Conservation (phyloP, 2,329 filamentous ascomycete genomes). For the Raffaelea deltoideospora region DNA sequence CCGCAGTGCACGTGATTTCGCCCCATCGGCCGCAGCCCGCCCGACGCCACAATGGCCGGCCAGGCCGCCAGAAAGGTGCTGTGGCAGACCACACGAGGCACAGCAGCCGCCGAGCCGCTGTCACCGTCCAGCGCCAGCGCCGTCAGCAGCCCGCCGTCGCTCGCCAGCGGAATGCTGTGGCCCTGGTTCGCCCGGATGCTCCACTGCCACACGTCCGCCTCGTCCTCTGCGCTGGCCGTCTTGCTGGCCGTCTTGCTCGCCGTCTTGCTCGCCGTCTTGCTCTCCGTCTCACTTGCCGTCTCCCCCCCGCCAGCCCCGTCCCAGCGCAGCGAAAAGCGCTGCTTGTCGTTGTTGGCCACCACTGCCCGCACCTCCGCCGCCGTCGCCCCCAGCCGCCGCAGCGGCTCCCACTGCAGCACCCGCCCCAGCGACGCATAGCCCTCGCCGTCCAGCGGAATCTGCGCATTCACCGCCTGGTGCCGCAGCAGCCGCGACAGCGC, state of each 20-base stretch:
- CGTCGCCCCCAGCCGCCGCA: conserved; percentile 58
- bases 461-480: conserved; percentile 41
- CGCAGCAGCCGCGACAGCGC: conserved; percentile 38
- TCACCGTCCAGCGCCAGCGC: conserved; percentile 54
- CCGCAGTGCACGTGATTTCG: conserved; percentile 87
- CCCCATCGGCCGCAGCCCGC: conserved; percentile 67
- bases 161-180: conserved; percentile 64
- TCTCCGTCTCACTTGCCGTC: background rate
- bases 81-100: conserved; percentile 57
- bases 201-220: conserved; percentile 37
- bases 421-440: conserved; percentile 42
- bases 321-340: conserved; percentile 69
- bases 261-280: no score
- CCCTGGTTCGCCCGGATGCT: conserved; percentile 93
- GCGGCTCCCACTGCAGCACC: conserved; percentile 39
- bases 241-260: no score
- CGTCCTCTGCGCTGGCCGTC: no score
- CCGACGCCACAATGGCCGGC: conserved; percentile 55
- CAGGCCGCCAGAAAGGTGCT: conserved; percentile 80
- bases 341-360: conserved; percentile 70
- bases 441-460: conserved; percentile 40
- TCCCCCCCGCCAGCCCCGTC: conserved; percentile 14
- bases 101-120: conserved; percentile 33
- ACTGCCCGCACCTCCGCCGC: conserved; percentile 56
- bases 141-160: conserved; percentile 48